Conservation (phyloP, 2,329 filamentous ascomycete species). For the Penicillium sp. region DNA sequence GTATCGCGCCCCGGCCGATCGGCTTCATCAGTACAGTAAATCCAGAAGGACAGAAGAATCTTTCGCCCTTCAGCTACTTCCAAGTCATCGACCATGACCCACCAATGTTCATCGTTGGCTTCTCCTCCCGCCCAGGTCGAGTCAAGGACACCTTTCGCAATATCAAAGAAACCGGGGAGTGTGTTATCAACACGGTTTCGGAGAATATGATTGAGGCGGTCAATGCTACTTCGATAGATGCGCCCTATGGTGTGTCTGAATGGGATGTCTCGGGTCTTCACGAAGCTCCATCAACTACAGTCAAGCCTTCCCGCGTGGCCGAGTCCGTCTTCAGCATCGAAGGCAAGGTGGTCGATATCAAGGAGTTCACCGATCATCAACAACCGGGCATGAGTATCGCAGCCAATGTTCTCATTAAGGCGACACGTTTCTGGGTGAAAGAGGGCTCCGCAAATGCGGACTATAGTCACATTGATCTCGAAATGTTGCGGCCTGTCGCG, state of each 20-base stretch:
- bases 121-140: constrained; percentile 54
- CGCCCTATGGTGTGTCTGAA: constrained; percentile 73
- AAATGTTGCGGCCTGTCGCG: constrained; percentile 72
- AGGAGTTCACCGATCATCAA: constrained; percentile 72
- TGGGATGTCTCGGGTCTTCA: constrained; percentile 79
- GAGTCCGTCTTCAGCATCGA: constrained; percentile 83
- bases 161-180: constrained; percentile 69
- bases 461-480: constrained; percentile 69
- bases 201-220: constrained; percentile 85
- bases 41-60: constrained; percentile 67
- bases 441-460: constrained; percentile 81
- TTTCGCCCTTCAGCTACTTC: constrained; percentile 84
- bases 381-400: constrained; percentile 71
- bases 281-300: constrained; percentile 62
- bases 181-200: constrained; percentile 80
- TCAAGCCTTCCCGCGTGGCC: constrained; percentile 69
- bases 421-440: constrained; percentile 79
- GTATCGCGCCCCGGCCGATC: constrained; percentile 77
- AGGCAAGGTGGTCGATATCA: constrained; percentile 68
- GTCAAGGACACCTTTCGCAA: constrained; percentile 79
- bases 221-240: constrained; percentile 73
- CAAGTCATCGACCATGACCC: constrained; percentile 80
- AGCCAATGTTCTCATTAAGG: constrained; percentile 74
- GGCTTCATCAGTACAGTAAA: constrained; percentile 60
- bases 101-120: constrained; percentile 72